Percentiles rank a stretch among this genome's conserved stretches.
phyloP scores from a whole-genome alignment of 495 filamentous ascomycete species.

The Penicillium manginii region DNA sequence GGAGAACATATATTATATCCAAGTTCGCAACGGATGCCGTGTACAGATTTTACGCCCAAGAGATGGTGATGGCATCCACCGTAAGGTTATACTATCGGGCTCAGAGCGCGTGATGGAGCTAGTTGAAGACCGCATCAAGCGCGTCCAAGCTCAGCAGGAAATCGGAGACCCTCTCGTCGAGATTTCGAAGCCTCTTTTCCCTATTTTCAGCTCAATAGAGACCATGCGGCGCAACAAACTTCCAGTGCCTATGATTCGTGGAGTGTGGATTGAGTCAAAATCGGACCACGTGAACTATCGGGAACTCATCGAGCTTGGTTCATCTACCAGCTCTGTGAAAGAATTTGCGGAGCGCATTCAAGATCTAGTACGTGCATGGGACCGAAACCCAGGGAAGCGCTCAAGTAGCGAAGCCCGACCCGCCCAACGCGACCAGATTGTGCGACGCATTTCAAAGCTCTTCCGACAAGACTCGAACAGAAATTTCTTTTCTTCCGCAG shows the following conservation, averaged over 20 bases:
- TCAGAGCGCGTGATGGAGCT: conserved; percentile 36
- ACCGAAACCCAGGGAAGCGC: neutral
- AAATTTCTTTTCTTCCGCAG: conserved; percentile 40
- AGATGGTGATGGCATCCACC: conserved; percentile 38
- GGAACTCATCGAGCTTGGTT: conserved; percentile 10
- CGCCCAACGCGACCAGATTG: conserved; percentile 12
- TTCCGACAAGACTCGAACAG: conserved; percentile 29
- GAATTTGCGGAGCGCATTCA: conserved; percentile 42
- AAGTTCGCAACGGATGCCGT: conserved; percentile 42
- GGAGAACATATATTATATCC: conserved; percentile 47
- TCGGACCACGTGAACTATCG: conserved; percentile 10
- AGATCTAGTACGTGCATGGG: conserved; percentile 26
- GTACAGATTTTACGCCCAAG: conserved; percentile 37
- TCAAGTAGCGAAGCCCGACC: neutral
- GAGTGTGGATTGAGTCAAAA: conserved; percentile 32
- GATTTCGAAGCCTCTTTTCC: conserved; percentile 34
- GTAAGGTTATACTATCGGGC: conserved; percentile 43
- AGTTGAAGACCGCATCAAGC: conserved; percentile 31
- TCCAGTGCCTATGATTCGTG: conserved; percentile 35
- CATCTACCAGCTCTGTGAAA: conserved; percentile 27
- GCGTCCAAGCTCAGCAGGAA: conserved; percentile 28
- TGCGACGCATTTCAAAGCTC: conserved; percentile 22
- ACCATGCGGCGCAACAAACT: conserved; percentile 22
- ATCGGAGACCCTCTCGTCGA: conserved; percentile 35
- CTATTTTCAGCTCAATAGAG: conserved; percentile 33